Base-by-base conservation (phyloP, 2,329 filamentous ascomycete genomes). In the Colletotrichum orbiculare region DNA sequence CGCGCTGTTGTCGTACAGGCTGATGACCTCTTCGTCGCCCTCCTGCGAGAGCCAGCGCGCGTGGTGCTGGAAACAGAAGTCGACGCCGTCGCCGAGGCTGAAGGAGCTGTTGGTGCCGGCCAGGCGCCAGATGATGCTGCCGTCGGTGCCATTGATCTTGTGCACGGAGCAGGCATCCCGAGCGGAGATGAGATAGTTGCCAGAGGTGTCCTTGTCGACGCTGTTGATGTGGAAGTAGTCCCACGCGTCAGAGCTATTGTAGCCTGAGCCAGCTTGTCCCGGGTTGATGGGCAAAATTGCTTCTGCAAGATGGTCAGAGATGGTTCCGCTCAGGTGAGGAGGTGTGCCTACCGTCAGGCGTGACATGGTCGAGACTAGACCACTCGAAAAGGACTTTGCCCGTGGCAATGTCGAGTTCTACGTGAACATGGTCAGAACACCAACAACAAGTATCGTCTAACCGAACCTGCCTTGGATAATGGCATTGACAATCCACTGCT, bases 401-500 rank as follows among this genome's bases (percentile, higher is more conserved):
- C 2, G 81, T 84, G 9, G 78, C 78, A n/a, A 86, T 76, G 67
- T 86, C 79, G 38, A 86, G 75, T 72, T 86, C 83, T 63, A n/a
- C 4, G 12, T 4, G 7, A 6, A 2, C 2, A 4, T 13, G 13
- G 17, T 59, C 46, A 63, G 38, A n/a, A 6, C 5, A 42, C 38
- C 0, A 11, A 1, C 25, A 15, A 3, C 2, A n/a, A 8, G 8
- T 42, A 11, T 6, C 1, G 1, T 1, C 1, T 17, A 25, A 41
- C 6, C 17, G 12, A 38, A 58, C 72, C 6, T 68, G 84, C 83
- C 83, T 73, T 87, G 84, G 60, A 87, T 79, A 34, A 82, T 82
- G 3, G 80, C 81, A 72, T 86, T 79, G 3, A 85, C 83, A 69
- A 87, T 85, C 85, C 84, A 87, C 63, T 84, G 80, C 69, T 86